These are phyloP conservation scores for Aspergillus pseudotamarii DNA, from an alignment of 2,329 filamentous ascomycete species.

Conservation along the genomic window DNA sequence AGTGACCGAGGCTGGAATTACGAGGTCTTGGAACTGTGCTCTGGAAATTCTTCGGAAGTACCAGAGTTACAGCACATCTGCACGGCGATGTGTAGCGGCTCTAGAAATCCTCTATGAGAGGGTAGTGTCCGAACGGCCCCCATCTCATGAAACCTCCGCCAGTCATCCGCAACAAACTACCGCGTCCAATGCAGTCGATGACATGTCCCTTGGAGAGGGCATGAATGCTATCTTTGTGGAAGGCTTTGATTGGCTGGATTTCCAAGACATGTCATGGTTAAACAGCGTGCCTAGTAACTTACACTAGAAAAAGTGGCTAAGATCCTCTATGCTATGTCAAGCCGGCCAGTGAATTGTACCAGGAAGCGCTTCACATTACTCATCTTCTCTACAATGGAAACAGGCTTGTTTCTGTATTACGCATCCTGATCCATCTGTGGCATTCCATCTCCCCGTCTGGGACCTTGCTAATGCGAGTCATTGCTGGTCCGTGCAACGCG, in stretches of 20 bases:
- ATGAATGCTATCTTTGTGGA: slow-evolving; percentile 29
- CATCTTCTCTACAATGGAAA: background rate
- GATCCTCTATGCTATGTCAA: background rate
- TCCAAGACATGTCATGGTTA: slow-evolving; percentile 40
- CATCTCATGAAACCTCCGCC: slow-evolving; percentile 1
- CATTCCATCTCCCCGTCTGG: background rate
- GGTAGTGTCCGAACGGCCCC: slow-evolving; percentile 25
- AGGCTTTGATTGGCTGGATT: slow-evolving; percentile 31
- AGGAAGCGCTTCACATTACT: too few relatives aligned
- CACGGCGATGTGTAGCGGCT: slow-evolving; percentile 34
- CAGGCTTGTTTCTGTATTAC: background rate
- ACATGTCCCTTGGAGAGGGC: slow-evolving; percentile 32
- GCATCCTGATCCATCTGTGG: background rate
- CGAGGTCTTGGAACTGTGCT: slow-evolving; percentile 32
- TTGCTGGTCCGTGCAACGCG: background rate
- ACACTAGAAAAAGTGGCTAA: slow-evolving; percentile 16
- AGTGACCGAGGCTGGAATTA: slow-evolving; percentile 26
- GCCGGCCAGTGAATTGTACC: background rate
- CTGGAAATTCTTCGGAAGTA: slow-evolving; percentile 35
- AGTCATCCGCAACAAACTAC: background rate
- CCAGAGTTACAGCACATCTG: slow-evolving; percentile 35
- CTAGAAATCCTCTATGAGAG: slow-evolving; percentile 36
- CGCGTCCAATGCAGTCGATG: slow-evolving; percentile 16
- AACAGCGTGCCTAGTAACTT: slow-evolving; percentile 37
- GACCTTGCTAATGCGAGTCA: background rate